Base-by-base conservation (phyloP, 306 rosid genomes). In the Rosa lucieae region DNA sequence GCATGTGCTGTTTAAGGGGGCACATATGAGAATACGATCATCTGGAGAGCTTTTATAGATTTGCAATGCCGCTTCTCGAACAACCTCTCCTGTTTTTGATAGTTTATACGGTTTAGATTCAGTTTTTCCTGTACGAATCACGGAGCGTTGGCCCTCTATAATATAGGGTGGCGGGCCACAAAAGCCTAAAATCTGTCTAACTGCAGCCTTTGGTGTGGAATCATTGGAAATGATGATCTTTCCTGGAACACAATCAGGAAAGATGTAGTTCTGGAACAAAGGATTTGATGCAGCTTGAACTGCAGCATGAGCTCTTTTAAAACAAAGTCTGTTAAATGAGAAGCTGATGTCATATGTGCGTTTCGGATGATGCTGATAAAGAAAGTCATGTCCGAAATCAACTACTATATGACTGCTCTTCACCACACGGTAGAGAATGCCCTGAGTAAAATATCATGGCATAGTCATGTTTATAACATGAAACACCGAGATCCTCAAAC, bases 271-370 rank as follows among this genome's bases (percentile, higher is more conserved):
- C 37, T 29, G 66, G 20, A 84, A 59, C 32, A 78, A 73, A 73
- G 73, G 35, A 48, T 67, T 39, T 6, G 79, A 77, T 9, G 78
- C 72, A 48, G 72, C 79, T 47, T 61, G 8, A 52, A 84, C 15
- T 37, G 84, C 82, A 29, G 73, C 82, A 62, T 84, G 84, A 72
- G 84, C 87, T 67, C 80, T 80, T 77, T 81, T 84, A n/a, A 80
- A 77, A 47, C 82, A 80, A 15, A 80, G 63, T 58, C 80, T 77
- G 67, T 84, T 84, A 82, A 84, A 84, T 37, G 84, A 80, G 76
- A 80, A 73, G 49, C 76, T 80, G 75, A 84, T 69, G 11, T 80
- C 84, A 74, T 84, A 80, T 73, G 63, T 84, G n/a, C 11, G 15
- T 35, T 62, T 7, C 1, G 67, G 21, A 14, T 63, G 7, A 67